Conservation (phyloP, 805 yeast species). For the Yarrowia bubula region DNA sequence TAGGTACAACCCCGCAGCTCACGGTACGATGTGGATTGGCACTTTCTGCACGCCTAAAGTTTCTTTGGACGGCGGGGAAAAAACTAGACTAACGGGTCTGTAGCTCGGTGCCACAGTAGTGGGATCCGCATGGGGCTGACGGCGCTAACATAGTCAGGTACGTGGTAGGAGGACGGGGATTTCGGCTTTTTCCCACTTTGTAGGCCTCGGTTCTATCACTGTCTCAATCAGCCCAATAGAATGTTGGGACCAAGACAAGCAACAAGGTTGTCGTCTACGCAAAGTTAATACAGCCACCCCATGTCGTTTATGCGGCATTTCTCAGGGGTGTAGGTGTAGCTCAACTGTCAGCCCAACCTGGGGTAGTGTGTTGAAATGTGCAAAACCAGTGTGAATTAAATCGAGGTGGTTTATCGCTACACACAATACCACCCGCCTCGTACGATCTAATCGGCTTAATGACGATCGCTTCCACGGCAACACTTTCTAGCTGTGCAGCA, state of each 20-base stretch:
- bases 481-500: neutral
- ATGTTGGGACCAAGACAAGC: neutral
- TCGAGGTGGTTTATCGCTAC: no score
- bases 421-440: no score
- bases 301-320: conserved; percentile 20
- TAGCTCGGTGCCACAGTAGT: neutral
- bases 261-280: conserved; percentile 16
- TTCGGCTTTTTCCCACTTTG: neutral
- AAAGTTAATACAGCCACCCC: conserved; percentile 13
- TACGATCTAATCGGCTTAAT: neutral
- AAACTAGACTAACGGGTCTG: conserved; percentile 9
- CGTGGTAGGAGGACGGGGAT: neutral
- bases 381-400: no score
- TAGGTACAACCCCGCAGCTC: neutral
- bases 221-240: neutral
- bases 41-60: conserved; percentile 10
- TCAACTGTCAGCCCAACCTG: neutral
- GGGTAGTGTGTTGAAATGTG: neutral
- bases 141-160: conserved; percentile 1
- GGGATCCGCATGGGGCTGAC: neutral
- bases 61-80: neutral
- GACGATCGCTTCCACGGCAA: neutral
- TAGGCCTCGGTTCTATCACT: neutral
- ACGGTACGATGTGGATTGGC: conserved; percentile 1
- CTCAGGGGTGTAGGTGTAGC: conserved; percentile 5